Percentiles rank a stretch among this genome's conserved stretches.
phyloP scores from a whole-genome alignment of 2,329 filamentous ascomycete species.

The Colletotrichum musae region DNA sequence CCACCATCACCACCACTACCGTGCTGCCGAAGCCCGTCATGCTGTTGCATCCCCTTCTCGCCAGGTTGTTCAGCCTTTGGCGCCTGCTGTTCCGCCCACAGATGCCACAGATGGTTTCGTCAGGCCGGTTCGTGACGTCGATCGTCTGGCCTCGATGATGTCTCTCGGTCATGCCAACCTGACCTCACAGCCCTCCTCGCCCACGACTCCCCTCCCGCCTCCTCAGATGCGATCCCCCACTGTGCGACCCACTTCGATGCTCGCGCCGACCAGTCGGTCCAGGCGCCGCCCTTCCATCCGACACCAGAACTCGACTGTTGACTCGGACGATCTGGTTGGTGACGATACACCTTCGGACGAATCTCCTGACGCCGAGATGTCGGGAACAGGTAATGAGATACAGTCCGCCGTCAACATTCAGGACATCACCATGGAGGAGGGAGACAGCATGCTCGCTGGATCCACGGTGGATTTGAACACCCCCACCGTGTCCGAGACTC shows the following conservation, averaged over 20 bases:
- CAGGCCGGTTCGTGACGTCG: slow-evolving; percentile 84
- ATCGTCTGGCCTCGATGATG: slow-evolving; percentile 87
- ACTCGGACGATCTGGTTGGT: slow-evolving; percentile 87
- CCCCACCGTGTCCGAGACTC: slow-evolving; percentile 85
- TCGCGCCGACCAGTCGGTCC: slow-evolving; percentile 67
- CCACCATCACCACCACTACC: slow-evolving; percentile 67
- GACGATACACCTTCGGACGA: slow-evolving; percentile 88
- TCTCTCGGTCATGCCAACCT: slow-evolving; percentile 78
- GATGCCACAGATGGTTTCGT: slow-evolving; percentile 81
- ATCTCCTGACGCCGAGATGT: slow-evolving; percentile 82
- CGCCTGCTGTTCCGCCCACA: slow-evolving; percentile 76
- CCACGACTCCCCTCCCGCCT: slow-evolving; percentile 84
- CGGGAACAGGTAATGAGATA: slow-evolving; percentile 81
- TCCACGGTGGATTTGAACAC: slow-evolving; percentile 80
- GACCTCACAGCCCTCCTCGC: slow-evolving; percentile 91
- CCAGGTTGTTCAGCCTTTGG: slow-evolving; percentile 75
- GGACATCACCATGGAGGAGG: slow-evolving; percentile 84
- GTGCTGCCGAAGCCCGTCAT: slow-evolving; percentile 65
- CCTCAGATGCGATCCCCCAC: slow-evolving; percentile 72
- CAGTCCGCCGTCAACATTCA: slow-evolving; percentile 88
- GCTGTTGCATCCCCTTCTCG: slow-evolving; percentile 64
- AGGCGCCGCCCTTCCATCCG: slow-evolving; percentile 87
- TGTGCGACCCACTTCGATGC: slow-evolving; percentile 66
- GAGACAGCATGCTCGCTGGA: slow-evolving; percentile 83
- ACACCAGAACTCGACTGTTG: slow-evolving; percentile 91